Conservation (phyloP, 768 basidiomycete genomes). For the Leccinum broughii region DNA sequence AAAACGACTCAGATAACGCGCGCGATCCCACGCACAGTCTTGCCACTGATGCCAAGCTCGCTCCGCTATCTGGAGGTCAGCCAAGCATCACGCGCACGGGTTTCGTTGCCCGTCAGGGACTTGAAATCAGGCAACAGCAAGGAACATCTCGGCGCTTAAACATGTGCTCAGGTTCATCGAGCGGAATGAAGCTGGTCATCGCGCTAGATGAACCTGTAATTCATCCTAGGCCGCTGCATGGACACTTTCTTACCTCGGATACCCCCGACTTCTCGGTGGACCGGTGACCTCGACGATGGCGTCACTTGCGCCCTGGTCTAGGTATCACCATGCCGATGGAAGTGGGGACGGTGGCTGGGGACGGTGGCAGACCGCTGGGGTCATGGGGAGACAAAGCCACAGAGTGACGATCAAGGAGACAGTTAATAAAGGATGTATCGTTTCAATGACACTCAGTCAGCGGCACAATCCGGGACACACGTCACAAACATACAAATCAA, state of each 20-base stretch:
- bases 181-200: neutral
- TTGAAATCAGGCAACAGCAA: conserved; percentile 38
- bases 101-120: conserved; percentile 19
- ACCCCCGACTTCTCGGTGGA: neutral
- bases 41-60: conserved; percentile 51
- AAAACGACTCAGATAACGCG: neutral
- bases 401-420: too few relatives aligned
- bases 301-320: too few relatives aligned
- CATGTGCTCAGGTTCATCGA: neutral
- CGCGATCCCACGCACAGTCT: conserved; percentile 42
- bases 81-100: conserved; percentile 11
- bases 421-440: too few relatives aligned
- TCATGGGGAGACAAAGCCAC: too few relatives aligned
- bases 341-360: too few relatives aligned
- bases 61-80: conserved; percentile 36
- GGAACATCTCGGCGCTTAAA: conserved; percentile 50
- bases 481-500: neutral
- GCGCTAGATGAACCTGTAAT: neutral
- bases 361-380: too few relatives aligned
- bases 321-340: too few relatives aligned
- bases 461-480: neutral
- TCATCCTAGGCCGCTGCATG: neutral
- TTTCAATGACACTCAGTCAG: neutral
- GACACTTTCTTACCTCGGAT: neutral
- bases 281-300: too few relatives aligned